Evolutionary conservation across 306 rosid species (phyloP).

Genomic region (Pterocarpus macrocarpus): DNA sequence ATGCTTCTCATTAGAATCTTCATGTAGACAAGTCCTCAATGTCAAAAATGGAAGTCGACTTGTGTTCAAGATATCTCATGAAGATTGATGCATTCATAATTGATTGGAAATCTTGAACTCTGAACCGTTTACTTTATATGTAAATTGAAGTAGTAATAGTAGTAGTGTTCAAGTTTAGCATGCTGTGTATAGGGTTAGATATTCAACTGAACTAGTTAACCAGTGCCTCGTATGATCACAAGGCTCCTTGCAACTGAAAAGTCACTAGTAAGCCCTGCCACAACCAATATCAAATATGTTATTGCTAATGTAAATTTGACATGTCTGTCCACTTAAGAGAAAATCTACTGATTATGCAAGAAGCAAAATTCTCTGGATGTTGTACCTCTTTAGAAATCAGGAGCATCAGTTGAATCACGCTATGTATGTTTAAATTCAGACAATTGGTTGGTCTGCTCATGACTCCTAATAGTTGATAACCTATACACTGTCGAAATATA

Average conservation of each 20-base stretch:
- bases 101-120: conserved; percentile 19
- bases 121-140: conserved; percentile 16
- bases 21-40: conserved; percentile 21
- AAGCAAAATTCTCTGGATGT: conserved; percentile 23
- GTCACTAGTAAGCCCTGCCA: background rate
- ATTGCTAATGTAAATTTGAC: conserved; percentile 6
- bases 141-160: background rate
- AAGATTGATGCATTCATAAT: conserved; percentile 34
- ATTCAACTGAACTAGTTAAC: background rate
- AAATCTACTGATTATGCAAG: background rate
- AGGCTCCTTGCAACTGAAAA: background rate
- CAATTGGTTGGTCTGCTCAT: background rate
- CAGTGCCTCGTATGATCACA: background rate
- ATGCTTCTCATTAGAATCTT: conserved; percentile 50
- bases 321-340: background rate
- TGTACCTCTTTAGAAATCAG: background rate
- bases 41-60: conserved; percentile 22
- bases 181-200: background rate
- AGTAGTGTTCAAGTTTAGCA: conserved; percentile 5
- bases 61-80: conserved; percentile 19
- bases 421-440: background rate
- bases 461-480: background rate
- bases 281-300: conserved; percentile 14
- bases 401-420: background rate
- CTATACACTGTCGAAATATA: background rate